Conservation (phyloP, 202 grass and related monocot genomes). For the Alloteropsis angusta region DNA sequence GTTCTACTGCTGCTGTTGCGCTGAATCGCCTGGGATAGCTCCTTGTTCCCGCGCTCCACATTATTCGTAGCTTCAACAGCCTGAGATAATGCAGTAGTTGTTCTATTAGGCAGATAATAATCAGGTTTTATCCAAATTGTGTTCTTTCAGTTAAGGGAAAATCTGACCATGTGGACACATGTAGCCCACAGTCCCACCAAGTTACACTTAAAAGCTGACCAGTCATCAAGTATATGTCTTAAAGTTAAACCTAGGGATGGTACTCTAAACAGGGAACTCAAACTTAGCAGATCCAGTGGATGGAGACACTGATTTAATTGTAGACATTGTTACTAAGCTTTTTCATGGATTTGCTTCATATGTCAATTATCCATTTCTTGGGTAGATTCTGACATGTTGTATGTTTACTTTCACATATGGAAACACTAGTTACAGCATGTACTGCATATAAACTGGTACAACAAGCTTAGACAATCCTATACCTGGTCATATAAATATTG, state of each 20-base stretch:
- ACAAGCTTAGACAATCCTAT: not conserved
- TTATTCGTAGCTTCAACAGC: constrained; percentile 96
- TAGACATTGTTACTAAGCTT: not conserved
- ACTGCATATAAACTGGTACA: not conserved
- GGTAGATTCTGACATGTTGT: not conserved
- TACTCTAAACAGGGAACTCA: not conserved
- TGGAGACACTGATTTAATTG: not conserved
- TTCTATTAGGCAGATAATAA: not conserved
- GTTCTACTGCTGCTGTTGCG: constrained; percentile 92
- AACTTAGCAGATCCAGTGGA: not conserved
- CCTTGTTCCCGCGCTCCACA: constrained; percentile 81
- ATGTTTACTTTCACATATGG: not conserved
- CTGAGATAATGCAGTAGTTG: constrained; percentile 27
- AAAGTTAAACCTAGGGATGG: not conserved
- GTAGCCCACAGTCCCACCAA: not conserved
- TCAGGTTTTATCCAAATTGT: not conserved
- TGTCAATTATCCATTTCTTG: not conserved
- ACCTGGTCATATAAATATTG: constrained; percentile 93
- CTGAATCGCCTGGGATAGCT: constrained; percentile 75
- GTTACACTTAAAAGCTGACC: not conserved
- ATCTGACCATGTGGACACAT: not conserved
- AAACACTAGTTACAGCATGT: not conserved
- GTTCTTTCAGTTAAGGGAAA: not conserved
- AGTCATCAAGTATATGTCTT: not conserved
- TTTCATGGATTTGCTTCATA: not conserved